These are phyloP conservation scores for Westerdykella ornata DNA, from an alignment of 2,329 filamentous ascomycete genomes.

Conservation along the genomic window DNA sequence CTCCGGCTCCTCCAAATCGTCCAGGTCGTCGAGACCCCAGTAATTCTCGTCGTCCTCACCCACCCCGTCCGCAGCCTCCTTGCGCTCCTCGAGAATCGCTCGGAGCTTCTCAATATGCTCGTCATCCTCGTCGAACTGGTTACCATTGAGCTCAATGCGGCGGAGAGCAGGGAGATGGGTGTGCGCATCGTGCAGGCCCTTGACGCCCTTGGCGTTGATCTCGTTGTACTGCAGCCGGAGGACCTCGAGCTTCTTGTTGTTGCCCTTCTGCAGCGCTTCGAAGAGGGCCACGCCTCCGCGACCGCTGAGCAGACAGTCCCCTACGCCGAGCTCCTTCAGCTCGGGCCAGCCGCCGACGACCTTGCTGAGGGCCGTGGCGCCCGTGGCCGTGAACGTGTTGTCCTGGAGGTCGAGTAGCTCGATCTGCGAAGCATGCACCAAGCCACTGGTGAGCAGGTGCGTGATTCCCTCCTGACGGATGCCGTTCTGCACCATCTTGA, in stretches of 20 bases:
- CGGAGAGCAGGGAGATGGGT: conserved; percentile 67
- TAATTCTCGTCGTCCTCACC: conserved; percentile 51
- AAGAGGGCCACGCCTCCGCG: conserved; percentile 71
- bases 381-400: conserved; percentile 86
- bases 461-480: conserved; percentile 91
- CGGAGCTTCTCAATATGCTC: conserved; percentile 61
- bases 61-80: conserved; percentile 49
- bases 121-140: conserved; percentile 88
- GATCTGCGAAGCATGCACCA: conserved; percentile 62
- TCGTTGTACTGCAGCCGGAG: conserved; percentile 91
- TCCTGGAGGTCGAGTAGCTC: conserved; percentile 86
- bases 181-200: conserved; percentile 62
- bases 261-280: conserved; percentile 63
- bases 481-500: conserved; percentile 98
- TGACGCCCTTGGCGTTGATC: conserved; percentile 69
- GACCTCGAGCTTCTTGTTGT: conserved; percentile 72
- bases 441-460: conserved; percentile 68
- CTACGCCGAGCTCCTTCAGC: conserved; percentile 76
- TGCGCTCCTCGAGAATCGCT: conserved; percentile 62
- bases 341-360: conserved; percentile 68
- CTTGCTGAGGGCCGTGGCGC: conserved; percentile 69
- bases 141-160: conserved; percentile 90
- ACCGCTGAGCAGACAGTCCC: conserved; percentile 76
- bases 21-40: conserved; percentile 53
- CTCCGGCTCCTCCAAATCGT: conserved; percentile 77